These are phyloP conservation scores for Amanita bisporigera DNA, from an alignment of 1,284 basidiomycete species.

Conservation along the genomic window DNA sequence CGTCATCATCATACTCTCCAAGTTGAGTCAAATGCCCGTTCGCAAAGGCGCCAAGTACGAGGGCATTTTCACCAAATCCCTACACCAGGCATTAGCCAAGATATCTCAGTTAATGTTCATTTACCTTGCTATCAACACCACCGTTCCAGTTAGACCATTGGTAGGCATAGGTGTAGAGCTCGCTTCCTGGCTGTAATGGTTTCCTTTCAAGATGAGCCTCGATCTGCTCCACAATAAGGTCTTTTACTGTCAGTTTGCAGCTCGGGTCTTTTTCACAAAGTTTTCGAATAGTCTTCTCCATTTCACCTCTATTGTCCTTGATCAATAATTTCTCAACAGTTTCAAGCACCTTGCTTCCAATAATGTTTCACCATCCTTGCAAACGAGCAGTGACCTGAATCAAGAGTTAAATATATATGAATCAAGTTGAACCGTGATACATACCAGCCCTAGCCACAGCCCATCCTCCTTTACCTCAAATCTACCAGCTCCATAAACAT, in stretches of 20 bases:
- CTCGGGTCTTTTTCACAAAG: neutral
- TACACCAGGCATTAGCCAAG: neutral
- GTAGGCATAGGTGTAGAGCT: neutral
- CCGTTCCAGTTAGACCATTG: neutral
- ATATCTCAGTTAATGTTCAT: neutral
- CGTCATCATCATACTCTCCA: neutral
- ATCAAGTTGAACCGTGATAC: neutral
- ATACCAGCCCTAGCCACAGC: neutral
- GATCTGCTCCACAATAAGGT: neutral
- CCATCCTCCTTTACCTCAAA: neutral
- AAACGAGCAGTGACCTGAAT: neutral
- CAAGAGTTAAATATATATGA: neutral
- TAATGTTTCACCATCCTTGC: neutral
- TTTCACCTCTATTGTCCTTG: neutral
- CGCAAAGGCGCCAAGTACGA: neutral
- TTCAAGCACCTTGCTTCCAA: neutral
- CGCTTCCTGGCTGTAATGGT: neutral
- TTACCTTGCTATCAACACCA: neutral
- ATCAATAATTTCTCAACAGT: neutral
- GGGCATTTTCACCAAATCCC: neutral
- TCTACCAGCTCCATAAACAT: neutral
- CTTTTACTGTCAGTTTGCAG: neutral
- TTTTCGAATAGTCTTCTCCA: neutral
- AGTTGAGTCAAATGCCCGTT: neutral
- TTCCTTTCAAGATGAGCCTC: neutral